Base-by-base conservation (phyloP, 805 yeast species). In the Metschnikowia matae region DNA sequence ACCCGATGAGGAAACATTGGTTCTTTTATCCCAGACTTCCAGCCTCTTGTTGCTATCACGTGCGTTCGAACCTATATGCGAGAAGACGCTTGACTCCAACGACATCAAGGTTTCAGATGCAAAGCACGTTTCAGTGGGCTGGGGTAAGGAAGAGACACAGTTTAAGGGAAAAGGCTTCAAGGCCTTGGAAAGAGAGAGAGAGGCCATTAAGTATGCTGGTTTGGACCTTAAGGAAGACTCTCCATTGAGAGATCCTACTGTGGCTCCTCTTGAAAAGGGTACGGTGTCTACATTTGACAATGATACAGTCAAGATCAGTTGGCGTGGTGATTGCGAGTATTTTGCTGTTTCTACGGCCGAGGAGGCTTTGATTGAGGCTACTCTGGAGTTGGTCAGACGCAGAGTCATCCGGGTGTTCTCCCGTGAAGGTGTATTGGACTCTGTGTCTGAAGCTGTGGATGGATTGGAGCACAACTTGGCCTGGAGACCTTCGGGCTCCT, bases 111-210 rank as follows among this genome's bases (percentile, higher is more conserved):
- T 72, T 38, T 69, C 81, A 45, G 71, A 75, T 32, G 84, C 90
- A 1, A 84, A 83, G 57, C 96, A 94, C 63, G 97, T 94, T 35
- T 85, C 92, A 26, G 97, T 94, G 40, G 99, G 99, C 23, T 94
- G 99, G 99, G 99, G 99, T 62, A 87, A 86, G 54, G 84, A 85
- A 58, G 98, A 92, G 66, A 94, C 99, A 0, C 99, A 94, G 69
- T 94, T 94, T 67, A 83, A 86, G 67, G 99, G 99, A 46, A 84
- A 80, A 62, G 99, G 99, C 55, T 94, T 87, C 31, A 85, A 84
- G 60, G 89, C 87, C 6, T 62, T 80, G 53, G 95, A 87, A 68
- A 78, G 92, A 67, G 86, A 79, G 58, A 50, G 56, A 2, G 54
- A 54, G 17, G 79, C 82, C 2, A 67, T 80, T 74, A 83, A 61